These are phyloP conservation scores for Volvariella volvacea DNA, from an alignment of 1,284 basidiomycete species.

Conservation along the genomic window DNA sequence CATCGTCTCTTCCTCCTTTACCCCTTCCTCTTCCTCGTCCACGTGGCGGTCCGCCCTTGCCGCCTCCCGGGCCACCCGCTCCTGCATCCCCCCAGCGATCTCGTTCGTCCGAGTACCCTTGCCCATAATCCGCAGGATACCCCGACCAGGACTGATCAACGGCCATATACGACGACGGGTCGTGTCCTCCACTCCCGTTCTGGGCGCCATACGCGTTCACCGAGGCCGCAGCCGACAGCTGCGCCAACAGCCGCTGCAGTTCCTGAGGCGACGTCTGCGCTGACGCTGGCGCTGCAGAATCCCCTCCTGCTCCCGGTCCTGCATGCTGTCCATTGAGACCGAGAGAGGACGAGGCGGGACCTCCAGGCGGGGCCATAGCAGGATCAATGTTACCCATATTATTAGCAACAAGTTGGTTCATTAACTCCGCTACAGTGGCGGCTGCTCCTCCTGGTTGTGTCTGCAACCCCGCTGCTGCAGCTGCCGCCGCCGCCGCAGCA, in stretches of 20 bases:
- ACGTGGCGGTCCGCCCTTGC: slow-evolving; percentile 29
- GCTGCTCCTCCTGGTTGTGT: slow-evolving; percentile 25
- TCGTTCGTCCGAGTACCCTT: slow-evolving; percentile 35
- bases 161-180: slow-evolving; percentile 16
- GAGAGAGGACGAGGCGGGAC: too few relatives aligned
- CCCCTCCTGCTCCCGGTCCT: slow-evolving; percentile 26
- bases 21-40: slow-evolving; percentile 32
- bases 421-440: slow-evolving; percentile 58
- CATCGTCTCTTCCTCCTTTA: slow-evolving; percentile 30
- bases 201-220: slow-evolving; percentile 11
- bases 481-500: too few relatives aligned
- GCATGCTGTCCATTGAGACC: slow-evolving; percentile 9
- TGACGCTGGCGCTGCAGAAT: slow-evolving; percentile 30
- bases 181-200: slow-evolving; percentile 6
- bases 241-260: slow-evolving; percentile 56
- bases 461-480: too few relatives aligned
- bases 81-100: slow-evolving; percentile 30
- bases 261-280: slow-evolving; percentile 43
- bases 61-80: slow-evolving; percentile 23
- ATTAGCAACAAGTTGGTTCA: slow-evolving; percentile 49
- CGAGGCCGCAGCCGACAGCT: slow-evolving; percentile 26
- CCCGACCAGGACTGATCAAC: slow-evolving; percentile 21
- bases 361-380: too few relatives aligned
- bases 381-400: not conserved
- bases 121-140: slow-evolving; percentile 27